phyloP scores from a whole-genome alignment of 1,284 basidiomycete species.

The Apiotrichum brassicae region DNA sequence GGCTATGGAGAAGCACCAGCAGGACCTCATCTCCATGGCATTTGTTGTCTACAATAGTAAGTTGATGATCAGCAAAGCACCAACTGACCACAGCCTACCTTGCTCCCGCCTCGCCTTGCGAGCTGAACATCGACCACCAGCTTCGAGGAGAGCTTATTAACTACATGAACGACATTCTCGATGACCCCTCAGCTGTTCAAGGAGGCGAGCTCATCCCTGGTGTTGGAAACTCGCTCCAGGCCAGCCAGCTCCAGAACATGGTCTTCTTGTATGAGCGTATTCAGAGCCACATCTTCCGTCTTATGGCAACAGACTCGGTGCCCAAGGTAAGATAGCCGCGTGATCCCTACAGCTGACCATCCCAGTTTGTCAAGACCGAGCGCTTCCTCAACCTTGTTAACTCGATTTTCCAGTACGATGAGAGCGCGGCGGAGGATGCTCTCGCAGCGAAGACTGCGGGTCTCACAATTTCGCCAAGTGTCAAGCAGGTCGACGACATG shows the following conservation, averaged over 20 bases:
- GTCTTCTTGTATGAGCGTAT: conserved; percentile 92
- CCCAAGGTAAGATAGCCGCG: conserved; percentile 63
- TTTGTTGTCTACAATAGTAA: conserved; percentile 64
- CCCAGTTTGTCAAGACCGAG: conserved; percentile 25
- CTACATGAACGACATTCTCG: conserved; percentile 83
- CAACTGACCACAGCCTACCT: conserved; percentile 64
- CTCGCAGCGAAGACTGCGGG: conserved; percentile 10
- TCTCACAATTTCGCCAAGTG: background rate
- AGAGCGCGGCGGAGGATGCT: conserved; percentile 13
- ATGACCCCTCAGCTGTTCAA: conserved; percentile 51
- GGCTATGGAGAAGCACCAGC: conserved; percentile 96
- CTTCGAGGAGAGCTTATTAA: conserved; percentile 87
- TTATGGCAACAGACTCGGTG: conserved; percentile 97
- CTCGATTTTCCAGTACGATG: conserved; percentile 31
- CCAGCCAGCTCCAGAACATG: conserved; percentile 89
- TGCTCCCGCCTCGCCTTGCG: conserved; percentile 87
- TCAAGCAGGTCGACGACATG: conserved; percentile 5
- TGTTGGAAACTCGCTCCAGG: conserved; percentile 60
- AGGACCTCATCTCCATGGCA: conserved; percentile 86
- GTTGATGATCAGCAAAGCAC: conserved; percentile 2
- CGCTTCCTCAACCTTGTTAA: conserved; percentile 29
- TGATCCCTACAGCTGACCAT: background rate
- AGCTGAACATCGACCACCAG: conserved; percentile 97
- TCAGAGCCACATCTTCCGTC: conserved; percentile 89
- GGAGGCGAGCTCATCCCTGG: conserved; percentile 71